Evolutionary conservation across 208 protist species (phyloP).

Genomic region (Trichomonas vaginalis): DNA sequence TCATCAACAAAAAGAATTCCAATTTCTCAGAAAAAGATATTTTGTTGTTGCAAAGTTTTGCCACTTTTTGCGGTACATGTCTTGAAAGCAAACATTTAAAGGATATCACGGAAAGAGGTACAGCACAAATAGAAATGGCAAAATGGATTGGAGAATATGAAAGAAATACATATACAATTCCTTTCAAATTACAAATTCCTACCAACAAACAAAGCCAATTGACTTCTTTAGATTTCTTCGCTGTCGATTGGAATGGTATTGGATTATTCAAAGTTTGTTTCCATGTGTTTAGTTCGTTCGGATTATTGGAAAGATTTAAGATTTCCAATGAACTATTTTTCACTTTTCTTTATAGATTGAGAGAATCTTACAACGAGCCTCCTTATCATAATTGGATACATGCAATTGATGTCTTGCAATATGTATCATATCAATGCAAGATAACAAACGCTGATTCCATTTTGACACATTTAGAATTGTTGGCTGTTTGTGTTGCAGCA

Average conservation of each 20-base stretch:
- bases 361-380: constrained; percentile 29
- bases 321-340: not conserved
- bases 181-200: not conserved
- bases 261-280: not conserved
- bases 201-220: not conserved
- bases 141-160: constrained; percentile 16
- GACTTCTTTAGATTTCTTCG: not conserved
- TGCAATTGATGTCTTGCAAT: constrained; percentile 50
- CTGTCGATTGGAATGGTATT: constrained; percentile 6
- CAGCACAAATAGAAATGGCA: not conserved
- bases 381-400: constrained; percentile 56
- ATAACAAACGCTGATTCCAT: constrained; percentile 43
- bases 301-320: constrained; percentile 22
- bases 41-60: not conserved
- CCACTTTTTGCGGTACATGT: not conserved
- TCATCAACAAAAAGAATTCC: not conserved
- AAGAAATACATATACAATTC: not conserved
- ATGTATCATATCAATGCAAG: constrained; percentile 34
- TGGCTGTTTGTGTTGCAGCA: constrained; percentile 64
- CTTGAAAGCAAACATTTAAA: not conserved
- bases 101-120: not conserved
- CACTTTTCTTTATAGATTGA: constrained; percentile 19
- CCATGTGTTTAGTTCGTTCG: constrained; percentile 7
- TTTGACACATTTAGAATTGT: constrained; percentile 50
- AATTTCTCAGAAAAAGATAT: not conserved